A percentile compares a stretch with the other conserved stretches of the same genome.
Evolutionary conservation across 1,139 yeast genomes (phyloP).

Genomic region (Yamadazyma atlantica): DNA sequence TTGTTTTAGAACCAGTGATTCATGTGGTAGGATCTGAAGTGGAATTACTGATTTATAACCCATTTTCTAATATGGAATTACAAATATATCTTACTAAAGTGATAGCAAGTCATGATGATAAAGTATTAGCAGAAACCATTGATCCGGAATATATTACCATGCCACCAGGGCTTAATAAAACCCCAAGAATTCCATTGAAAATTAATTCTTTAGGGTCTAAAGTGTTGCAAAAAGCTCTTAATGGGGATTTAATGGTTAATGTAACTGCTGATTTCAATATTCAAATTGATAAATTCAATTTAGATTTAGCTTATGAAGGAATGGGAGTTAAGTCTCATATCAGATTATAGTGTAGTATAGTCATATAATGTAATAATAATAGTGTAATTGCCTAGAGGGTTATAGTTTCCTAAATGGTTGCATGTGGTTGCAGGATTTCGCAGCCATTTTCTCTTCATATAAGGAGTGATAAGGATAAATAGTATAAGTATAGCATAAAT

Average conservation of each 20-base stretch:
- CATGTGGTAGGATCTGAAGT: constrained; percentile 54
- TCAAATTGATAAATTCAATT: constrained; percentile 33
- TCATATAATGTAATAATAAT: too few species aligned
- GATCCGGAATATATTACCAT: constrained; percentile 31
- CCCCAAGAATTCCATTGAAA: constrained; percentile 50
- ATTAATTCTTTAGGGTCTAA: constrained; percentile 50
- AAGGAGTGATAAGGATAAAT: too few species aligned
- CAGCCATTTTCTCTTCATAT: too few species aligned
- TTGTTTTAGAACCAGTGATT: constrained; percentile 32
- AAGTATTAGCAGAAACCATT: constrained; percentile 44
- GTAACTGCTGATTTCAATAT: constrained; percentile 43
- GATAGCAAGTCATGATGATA: constrained; percentile 46
- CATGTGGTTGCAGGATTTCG: too few species aligned
- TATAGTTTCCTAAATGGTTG: too few species aligned
- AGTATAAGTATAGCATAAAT: too few species aligned
- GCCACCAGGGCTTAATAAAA: constrained; percentile 50
- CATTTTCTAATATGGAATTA: constrained; percentile 44
- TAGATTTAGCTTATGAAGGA: constrained; percentile 46
- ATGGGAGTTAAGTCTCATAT: constrained; percentile 40
- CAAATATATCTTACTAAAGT: constrained; percentile 42
- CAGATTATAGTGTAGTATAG: constrained; percentile 5
- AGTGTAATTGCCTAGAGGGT: too few species aligned
- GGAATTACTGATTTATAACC: constrained; percentile 52
- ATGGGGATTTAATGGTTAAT: constrained; percentile 50
- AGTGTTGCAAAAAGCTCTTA: constrained; percentile 46